Evolutionary conservation across 23 red algal genomes (phyloP), one percentile per base, ranked within the genome.

Genomic region (Agarophyton chilense): DNA sequence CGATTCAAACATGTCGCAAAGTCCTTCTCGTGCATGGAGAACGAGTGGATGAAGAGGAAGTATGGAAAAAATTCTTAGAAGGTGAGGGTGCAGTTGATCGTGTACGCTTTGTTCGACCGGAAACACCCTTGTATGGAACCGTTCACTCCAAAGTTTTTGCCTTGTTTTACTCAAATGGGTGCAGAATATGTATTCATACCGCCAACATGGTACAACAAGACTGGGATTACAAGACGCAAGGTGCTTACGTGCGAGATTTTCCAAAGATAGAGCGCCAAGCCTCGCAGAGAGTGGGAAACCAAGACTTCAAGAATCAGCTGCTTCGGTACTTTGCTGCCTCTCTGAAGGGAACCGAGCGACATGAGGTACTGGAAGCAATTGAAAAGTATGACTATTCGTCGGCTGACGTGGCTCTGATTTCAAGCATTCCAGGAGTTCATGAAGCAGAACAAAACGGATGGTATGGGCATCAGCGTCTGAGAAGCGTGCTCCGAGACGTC

Each of bases 181-280:
- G 94, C 56, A 89, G 96, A 40, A 68, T 98, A 29, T 90, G 94
- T 41, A 79, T 98, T 29, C 86, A 90, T 35, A 98, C 96, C 5
- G 89, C 92, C 25, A 98, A 98, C 80, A 86, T 93, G 70, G 72
- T 95, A 24, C 44, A 46, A 36, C 55, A 73, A 33, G 96, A 98
- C 76, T 98, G 96, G 96, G 78, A 87, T 33, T 78, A 52, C 31
- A 95, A 94, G 67, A 79, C 67, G 10, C 92, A 98, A 62, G 96
- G 89, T 28, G 81, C 94, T 1, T 98, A 93, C 73, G 62, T 93
- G 33, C 78, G 89, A n/a, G 96, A 98, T 60, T 98, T 98, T 70
- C 93, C 93, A 2, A 41, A 52, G 11, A 76, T 55, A 16, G 31
- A 68, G 19, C 36, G 80, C 1, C 56, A 67, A 50, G 64, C 55